phyloP scores from a whole-genome alignment of 176 grass and related monocot species.

The Dendrocalamus sinicus region DNA sequence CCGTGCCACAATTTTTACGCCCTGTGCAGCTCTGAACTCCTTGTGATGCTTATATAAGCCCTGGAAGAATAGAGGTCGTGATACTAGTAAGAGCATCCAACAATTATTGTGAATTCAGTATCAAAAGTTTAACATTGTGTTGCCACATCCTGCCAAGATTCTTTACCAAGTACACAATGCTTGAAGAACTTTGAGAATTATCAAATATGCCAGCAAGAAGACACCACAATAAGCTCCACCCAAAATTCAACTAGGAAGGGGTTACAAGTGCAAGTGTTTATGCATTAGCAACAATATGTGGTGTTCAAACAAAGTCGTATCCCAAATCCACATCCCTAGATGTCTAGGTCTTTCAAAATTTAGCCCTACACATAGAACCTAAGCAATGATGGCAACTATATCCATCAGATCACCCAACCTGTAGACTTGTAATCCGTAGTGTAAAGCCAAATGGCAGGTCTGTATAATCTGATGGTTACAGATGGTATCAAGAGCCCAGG shows the following conservation, averaged over 20 bases:
- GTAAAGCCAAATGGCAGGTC: too few relatives aligned
- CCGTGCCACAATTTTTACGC: slow-evolving; percentile 66
- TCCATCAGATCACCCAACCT: neutral
- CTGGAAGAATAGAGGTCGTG: slow-evolving; percentile 34
- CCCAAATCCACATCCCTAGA: neutral
- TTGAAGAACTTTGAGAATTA: neutral
- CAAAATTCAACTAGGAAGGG: slow-evolving; percentile 4
- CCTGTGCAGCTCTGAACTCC: slow-evolving; percentile 77
- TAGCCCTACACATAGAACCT: neutral
- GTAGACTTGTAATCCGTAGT: too few relatives aligned
- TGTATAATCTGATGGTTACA: too few relatives aligned
- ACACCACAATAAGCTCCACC: neutral
- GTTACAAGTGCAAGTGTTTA: neutral
- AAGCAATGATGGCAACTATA: neutral
- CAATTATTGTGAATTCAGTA: neutral
- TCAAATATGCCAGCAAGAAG: neutral
- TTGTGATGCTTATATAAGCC: slow-evolving; percentile 67
- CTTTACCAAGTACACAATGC: neutral
- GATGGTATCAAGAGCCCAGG: too few relatives aligned
- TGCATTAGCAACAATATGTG: neutral
- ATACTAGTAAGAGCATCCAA: neutral
- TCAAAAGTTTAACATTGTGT: neutral
- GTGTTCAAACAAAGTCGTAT: neutral
- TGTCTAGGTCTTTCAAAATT: neutral
- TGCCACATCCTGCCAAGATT: neutral